phyloP scores from a whole-genome alignment of 1,284 basidiomycete genomes.

The Malassezia arunalokei region DNA sequence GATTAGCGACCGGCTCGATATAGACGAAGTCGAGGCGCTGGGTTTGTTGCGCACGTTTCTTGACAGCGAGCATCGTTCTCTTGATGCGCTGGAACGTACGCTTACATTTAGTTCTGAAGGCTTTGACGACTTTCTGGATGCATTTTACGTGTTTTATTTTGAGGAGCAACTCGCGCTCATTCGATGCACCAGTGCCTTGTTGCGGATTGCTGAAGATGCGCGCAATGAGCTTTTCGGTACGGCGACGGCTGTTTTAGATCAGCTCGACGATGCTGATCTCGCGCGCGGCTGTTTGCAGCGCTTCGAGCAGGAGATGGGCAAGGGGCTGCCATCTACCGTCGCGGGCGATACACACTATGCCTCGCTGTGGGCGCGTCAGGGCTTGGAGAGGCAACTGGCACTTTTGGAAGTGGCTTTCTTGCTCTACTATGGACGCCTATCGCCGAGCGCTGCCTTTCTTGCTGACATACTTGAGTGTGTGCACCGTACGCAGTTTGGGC shows the following conservation, averaged over 20 bases:
- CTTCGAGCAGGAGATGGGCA: conserved; percentile 49
- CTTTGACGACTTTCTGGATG: conserved; percentile 52
- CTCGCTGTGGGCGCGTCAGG: conserved; percentile 65
- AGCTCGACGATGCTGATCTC: conserved; percentile 57
- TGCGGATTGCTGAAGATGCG: conserved; percentile 55
- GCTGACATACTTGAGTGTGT: conserved; percentile 57
- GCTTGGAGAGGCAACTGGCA: conserved; percentile 63
- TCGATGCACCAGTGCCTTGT: conserved; percentile 48
- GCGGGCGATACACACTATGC: conserved; percentile 55
- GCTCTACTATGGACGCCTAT: conserved; percentile 65
- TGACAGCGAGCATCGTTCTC: conserved; percentile 61
- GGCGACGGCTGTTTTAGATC: conserved; percentile 53
- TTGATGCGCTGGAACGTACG: conserved; percentile 12
- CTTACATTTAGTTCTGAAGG: background rate
- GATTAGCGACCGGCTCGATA: conserved; percentile 59
- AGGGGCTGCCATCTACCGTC: conserved; percentile 51
- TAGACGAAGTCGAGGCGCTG: conserved; percentile 64
- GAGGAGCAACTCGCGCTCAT: conserved; percentile 61
- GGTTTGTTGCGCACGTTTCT: conserved; percentile 63
- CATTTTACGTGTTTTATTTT: conserved; percentile 66
- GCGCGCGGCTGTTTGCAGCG: conserved; percentile 54
- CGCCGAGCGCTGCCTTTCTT: conserved; percentile 57
- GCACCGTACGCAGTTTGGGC: conserved; percentile 59
- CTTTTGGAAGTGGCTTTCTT: conserved; percentile 72
- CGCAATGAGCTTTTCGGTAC: conserved; percentile 53